These are phyloP conservation scores for Penicillium sp. DNA, from an alignment of 2,329 filamentous ascomycete species.

Conservation along the genomic window DNA sequence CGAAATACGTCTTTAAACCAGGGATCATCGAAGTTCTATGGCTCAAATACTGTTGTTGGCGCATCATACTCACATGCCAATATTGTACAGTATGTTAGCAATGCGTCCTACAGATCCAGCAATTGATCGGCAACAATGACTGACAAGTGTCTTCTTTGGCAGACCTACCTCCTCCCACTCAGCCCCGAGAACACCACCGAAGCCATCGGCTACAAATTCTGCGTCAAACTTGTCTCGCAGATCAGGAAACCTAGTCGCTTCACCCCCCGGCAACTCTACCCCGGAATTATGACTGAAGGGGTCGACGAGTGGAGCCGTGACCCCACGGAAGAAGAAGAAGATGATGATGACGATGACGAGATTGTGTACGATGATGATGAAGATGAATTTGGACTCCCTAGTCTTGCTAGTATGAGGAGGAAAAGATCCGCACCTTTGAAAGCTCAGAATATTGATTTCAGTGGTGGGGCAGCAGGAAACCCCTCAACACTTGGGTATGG, in stretches of 20 bases:
- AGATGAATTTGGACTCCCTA: slow-evolving; percentile 93
- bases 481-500: slow-evolving; percentile 32
- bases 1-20: slow-evolving; percentile 54
- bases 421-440: slow-evolving; percentile 51
- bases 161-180: slow-evolving; percentile 32
- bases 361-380: slow-evolving; percentile 83
- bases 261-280: slow-evolving; percentile 72
- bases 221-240: slow-evolving; percentile 52
- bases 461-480: slow-evolving; percentile 29
- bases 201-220: slow-evolving; percentile 55
- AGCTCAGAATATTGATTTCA: slow-evolving; percentile 48
- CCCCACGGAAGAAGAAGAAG: slow-evolving; percentile 59
- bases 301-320: slow-evolving; percentile 74
- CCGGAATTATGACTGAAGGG: slow-evolving; percentile 75
- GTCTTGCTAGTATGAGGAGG: slow-evolving; percentile 85
- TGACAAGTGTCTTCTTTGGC: slow-evolving; percentile 16
- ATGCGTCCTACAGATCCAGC: slow-evolving; percentile 59
- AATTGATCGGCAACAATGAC: slow-evolving; percentile 9
- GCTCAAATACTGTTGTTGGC: slow-evolving; percentile 76
- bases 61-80: slow-evolving; percentile 96
- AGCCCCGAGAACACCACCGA: slow-evolving; percentile 72
- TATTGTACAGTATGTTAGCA: slow-evolving; percentile 69
- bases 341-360: slow-evolving; percentile 62
- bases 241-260: slow-evolving; percentile 31
- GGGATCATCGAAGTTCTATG: slow-evolving; percentile 58